These are phyloP conservation scores for Candolleomyces aberdarensis DNA, from an alignment of 768 basidiomycete genomes.

Conservation along the genomic window DNA sequence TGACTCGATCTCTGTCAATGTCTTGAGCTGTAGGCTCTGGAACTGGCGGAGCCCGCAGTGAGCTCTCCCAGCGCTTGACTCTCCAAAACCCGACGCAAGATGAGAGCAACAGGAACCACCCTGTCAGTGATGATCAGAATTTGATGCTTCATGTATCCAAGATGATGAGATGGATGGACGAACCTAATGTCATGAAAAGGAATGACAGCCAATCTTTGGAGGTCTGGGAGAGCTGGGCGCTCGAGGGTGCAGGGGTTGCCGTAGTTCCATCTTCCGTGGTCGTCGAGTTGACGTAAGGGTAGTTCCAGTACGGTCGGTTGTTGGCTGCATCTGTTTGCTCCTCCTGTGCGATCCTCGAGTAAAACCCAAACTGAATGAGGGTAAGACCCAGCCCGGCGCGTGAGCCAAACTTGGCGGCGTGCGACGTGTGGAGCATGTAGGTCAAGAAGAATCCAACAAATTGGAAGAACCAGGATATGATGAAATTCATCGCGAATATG, in stretches of 20 bases:
- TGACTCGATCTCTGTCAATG: conserved; percentile 46
- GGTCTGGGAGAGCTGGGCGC: conserved; percentile 30
- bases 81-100: conserved; percentile 81
- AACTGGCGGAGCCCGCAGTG: conserved; percentile 47
- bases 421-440: conserved; percentile 87
- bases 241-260: conserved; percentile 22
- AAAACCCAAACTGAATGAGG: conserved; percentile 89
- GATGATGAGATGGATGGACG: conserved; percentile 12
- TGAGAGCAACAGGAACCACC: conserved; percentile 90
- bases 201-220: conserved; percentile 90
- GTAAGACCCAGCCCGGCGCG: conserved; percentile 95
- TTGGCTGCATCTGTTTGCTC: conserved; percentile 14
- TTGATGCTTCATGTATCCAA: not conserved
- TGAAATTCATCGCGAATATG: conserved; percentile 72
- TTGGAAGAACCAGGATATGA: conserved; percentile 96
- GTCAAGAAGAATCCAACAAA: conserved; percentile 92
- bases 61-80: conserved; percentile 80
- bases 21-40: conserved; percentile 37
- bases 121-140: conserved; percentile 28
- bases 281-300: not conserved
- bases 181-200: conserved; percentile 85
- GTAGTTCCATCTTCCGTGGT: conserved; percentile 13
- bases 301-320: not conserved
- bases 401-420: conserved; percentile 91
- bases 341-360: conserved; percentile 44